phyloP scores from a whole-genome alignment of 2,329 filamentous ascomycete genomes.

The Emmonsiellopsis sp. region DNA sequence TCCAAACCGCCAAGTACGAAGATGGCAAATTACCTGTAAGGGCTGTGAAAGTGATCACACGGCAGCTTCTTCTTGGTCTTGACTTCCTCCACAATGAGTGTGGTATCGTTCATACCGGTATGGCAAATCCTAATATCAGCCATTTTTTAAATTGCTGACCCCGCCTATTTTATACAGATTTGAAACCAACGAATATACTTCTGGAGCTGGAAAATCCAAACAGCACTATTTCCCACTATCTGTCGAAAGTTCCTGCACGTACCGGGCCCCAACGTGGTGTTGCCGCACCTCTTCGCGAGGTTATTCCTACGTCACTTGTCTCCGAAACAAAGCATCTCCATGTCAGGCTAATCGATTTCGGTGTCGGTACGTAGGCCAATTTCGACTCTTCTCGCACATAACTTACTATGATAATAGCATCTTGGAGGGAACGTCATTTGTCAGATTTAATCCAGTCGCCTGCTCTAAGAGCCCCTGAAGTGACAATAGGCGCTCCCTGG shows the following conservation, averaged over 20 bases:
- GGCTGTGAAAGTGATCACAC: slow-evolving; percentile 14
- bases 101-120: slow-evolving; percentile 20
- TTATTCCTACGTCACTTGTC: slow-evolving; percentile 17
- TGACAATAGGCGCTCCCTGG: slow-evolving; percentile 20
- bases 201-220: slow-evolving; percentile 14
- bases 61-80: slow-evolving; percentile 18
- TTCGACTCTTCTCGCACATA: neutral
- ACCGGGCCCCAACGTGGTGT: slow-evolving; percentile 3
- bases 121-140: neutral
- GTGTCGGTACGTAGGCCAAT: slow-evolving; percentile 11
- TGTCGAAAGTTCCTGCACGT: slow-evolving; percentile 12
- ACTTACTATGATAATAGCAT: slow-evolving; percentile 9
- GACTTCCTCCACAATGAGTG: slow-evolving; percentile 20
- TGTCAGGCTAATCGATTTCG: slow-evolving; percentile 17
- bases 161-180: slow-evolving; percentile 9
- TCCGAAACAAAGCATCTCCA: slow-evolving; percentile 11
- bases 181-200: slow-evolving; percentile 20
- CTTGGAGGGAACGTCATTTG: slow-evolving; percentile 13
- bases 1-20: slow-evolving; percentile 15
- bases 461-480: slow-evolving; percentile 17
- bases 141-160: neutral
- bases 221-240: slow-evolving; percentile 12
- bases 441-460: slow-evolving; percentile 15
- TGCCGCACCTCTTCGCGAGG: slow-evolving; percentile 15
- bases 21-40: slow-evolving; percentile 15